Conservation (phyloP, 768 basidiomycete species). For the Tricholomella constricta region DNA sequence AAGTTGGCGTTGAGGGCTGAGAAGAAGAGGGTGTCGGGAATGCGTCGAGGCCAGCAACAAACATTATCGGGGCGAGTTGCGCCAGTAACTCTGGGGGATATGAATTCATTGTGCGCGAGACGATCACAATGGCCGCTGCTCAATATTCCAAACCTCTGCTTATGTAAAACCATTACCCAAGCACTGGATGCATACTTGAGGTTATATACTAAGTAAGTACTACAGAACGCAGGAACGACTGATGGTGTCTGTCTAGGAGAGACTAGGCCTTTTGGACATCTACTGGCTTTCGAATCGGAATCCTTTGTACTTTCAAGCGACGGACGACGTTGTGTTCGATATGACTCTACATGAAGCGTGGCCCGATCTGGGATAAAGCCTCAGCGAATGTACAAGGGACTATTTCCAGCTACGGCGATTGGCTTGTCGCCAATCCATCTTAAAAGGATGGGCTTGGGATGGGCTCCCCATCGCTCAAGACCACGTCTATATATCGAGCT, state of each 20-base stretch:
- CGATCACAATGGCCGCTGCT: background rate
- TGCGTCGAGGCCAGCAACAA: constrained; percentile 80
- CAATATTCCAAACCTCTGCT: background rate
- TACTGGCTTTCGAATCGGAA: background rate
- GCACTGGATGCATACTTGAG: no score
- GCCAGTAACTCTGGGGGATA: constrained; percentile 88
- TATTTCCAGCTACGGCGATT: background rate
- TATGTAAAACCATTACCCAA: background rate
- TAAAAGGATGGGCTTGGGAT: constrained; percentile 5
- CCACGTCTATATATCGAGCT: background rate
- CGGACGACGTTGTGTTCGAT: background rate
- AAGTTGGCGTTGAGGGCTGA: constrained; percentile 19
- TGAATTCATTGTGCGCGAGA: constrained; percentile 72
- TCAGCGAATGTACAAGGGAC: background rate
- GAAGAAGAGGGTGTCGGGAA: constrained; percentile 25
- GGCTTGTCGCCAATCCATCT: background rate
- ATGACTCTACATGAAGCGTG: background rate
- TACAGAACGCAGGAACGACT: no score
- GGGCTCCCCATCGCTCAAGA: background rate
- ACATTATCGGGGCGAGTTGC: constrained; percentile 94
- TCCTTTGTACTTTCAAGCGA: background rate
- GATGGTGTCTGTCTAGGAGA: no score
- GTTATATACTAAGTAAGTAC: no score
- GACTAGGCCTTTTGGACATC: no score
- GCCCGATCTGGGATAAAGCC: background rate